These are phyloP conservation scores for Spiraea crenata DNA, from an alignment of 331 rosid genomes.

Conservation along the genomic window DNA sequence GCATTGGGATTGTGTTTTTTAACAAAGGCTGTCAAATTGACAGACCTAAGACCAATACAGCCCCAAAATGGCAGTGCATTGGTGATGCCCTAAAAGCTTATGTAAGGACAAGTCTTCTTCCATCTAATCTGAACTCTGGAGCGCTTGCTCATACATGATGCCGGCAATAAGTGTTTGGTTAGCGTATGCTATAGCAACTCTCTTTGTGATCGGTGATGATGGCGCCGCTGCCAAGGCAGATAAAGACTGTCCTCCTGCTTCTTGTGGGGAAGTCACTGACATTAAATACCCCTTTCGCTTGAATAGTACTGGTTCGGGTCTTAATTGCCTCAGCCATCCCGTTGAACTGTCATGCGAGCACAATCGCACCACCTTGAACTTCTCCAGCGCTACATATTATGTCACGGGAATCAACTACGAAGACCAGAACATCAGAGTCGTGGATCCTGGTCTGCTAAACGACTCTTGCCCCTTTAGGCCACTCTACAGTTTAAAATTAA, in stretches of 20 bases:
- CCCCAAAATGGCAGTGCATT: too few relatives aligned
- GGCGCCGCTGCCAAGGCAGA: background rate
- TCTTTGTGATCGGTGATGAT: background rate
- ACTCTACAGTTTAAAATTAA: background rate
- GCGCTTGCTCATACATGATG: too few relatives aligned
- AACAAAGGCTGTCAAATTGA: too few relatives aligned
- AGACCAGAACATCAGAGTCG: accelerated
- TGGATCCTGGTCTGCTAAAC: conserved; percentile 1
- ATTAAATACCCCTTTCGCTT: background rate
- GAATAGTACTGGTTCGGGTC: background rate
- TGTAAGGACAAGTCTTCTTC: too few relatives aligned
- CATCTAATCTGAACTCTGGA: too few relatives aligned
- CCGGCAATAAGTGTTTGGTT: background rate
- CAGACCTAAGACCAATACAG: too few relatives aligned
- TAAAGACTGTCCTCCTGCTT: background rate
- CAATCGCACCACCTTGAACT: background rate
- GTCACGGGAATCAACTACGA: background rate
- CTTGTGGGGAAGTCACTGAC: conserved; percentile 12
- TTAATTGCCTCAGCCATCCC: background rate
- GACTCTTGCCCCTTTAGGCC: background rate
- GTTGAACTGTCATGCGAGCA: conserved; percentile 1
- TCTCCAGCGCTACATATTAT: background rate
- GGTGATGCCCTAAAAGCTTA: too few relatives aligned
- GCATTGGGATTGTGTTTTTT: too few relatives aligned
- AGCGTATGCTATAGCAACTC: background rate